phyloP scores from a whole-genome alignment of 1,139 yeast genomes.

The Candida gigantensis region DNA sequence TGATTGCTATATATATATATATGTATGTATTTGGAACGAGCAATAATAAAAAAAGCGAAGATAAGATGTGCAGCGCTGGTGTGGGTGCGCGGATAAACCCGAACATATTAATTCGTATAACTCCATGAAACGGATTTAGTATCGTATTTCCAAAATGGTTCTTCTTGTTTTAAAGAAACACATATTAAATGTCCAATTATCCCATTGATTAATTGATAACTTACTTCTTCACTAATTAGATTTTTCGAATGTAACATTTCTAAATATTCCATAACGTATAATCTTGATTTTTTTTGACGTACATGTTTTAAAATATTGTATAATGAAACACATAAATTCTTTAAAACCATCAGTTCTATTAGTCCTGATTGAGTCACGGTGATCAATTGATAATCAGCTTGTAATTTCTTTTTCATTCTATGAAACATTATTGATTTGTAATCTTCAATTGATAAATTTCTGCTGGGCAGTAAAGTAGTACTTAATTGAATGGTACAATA shows the following conservation, averaged over 20 bases:
- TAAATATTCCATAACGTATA: slow-evolving; percentile 17
- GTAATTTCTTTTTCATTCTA: slow-evolving; percentile 30
- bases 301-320: neutral
- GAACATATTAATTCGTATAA: slow-evolving; percentile 4
- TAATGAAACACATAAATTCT: slow-evolving; percentile 12
- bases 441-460: slow-evolving; percentile 10
- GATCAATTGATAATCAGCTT: slow-evolving; percentile 22
- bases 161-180: slow-evolving; percentile 19
- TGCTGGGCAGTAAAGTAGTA: too few relatives aligned
- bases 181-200: slow-evolving; percentile 26
- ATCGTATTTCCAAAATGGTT: slow-evolving; percentile 29
- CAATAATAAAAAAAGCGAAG: neutral
- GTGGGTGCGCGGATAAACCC: too few relatives aligned
- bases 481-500: slow-evolving; percentile 22
- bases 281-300: neutral
- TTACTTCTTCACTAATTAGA: slow-evolving; percentile 19
- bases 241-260: slow-evolving; percentile 12
- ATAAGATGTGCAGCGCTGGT: too few relatives aligned
- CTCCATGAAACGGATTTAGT: slow-evolving; percentile 12
- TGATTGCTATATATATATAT: too few relatives aligned
- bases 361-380: slow-evolving; percentile 25
- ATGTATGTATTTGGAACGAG: too few relatives aligned
- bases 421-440: slow-evolving; percentile 27
- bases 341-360: slow-evolving; percentile 21
- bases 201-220: slow-evolving; percentile 26